These are phyloP conservation scores for Candida ponderosae DNA, from an alignment of 805 yeast species.

Conservation along the genomic window DNA sequence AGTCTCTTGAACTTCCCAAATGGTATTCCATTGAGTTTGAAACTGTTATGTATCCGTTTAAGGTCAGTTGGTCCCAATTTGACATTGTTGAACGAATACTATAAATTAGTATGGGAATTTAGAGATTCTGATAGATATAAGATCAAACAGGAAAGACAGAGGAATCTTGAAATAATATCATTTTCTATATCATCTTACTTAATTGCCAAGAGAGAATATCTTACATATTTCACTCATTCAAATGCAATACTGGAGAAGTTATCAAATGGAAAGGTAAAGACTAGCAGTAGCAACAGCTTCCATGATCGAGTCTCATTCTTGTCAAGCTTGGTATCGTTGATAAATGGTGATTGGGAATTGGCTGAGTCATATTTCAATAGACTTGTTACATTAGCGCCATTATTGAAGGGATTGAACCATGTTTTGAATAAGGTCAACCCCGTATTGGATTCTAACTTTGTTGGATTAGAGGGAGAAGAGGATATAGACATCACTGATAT, in stretches of 20 bases:
- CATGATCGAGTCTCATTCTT: conserved; percentile 6
- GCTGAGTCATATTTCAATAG: conserved; percentile 4
- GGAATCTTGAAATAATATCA: conserved; percentile 7
- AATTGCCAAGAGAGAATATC: conserved; percentile 21
- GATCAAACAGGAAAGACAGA: background rate
- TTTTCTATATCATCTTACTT: conserved; percentile 16
- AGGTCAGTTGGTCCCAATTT: conserved; percentile 16
- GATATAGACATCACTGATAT: conserved; percentile 1
- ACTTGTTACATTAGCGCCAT: background rate
- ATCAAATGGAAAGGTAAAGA: background rate
- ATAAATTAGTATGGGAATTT: conserved; percentile 5
- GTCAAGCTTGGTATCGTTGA: conserved; percentile 13
- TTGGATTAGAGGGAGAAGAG: background rate
- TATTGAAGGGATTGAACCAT: conserved; percentile 2
- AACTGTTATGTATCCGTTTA: conserved; percentile 15
- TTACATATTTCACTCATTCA: conserved; percentile 17
- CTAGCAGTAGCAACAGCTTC: background rate
- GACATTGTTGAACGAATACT: conserved; percentile 7
- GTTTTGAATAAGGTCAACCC: conserved; percentile 15
- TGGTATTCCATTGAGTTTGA: conserved; percentile 13
- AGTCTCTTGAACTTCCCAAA: conserved; percentile 8
- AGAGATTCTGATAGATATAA: background rate
- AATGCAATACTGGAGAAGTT: conserved; percentile 8
- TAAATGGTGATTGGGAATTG: conserved; percentile 15
- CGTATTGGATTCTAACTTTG: conserved; percentile 12